Evolutionary conservation across 441 rosid species (phyloP).

Genomic region (Aquilaria agallochum): DNA sequence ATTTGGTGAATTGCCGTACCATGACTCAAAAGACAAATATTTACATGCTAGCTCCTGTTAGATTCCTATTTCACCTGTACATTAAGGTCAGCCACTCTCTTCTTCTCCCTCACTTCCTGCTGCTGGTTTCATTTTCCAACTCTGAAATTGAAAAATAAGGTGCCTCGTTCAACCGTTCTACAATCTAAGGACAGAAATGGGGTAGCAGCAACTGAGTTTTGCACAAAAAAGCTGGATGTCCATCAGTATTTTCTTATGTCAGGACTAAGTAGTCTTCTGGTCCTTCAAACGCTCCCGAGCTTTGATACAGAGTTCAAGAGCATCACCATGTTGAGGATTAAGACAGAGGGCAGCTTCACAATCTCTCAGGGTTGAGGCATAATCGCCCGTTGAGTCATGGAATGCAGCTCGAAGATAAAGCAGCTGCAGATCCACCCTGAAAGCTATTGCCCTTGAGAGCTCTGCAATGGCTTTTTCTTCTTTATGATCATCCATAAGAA

Average conservation of each 20-base stretch:
- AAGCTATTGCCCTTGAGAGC: conserved; percentile 66
- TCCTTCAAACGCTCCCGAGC: conserved; percentile 41
- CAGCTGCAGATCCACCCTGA: conserved; percentile 84
- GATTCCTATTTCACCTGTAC: conserved; percentile 12
- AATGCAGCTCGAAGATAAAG: conserved; percentile 88
- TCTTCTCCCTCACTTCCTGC: conserved; percentile 15
- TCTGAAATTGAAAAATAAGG: conserved; percentile 25
- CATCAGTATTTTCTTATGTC: not conserved
- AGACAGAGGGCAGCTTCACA: conserved; percentile 92
- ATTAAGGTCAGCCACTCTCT: not conserved
- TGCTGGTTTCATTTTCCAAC: conserved; percentile 10
- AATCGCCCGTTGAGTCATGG: conserved; percentile 69
- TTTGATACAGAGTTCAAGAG: conserved; percentile 54
- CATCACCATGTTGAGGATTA: conserved; percentile 53
- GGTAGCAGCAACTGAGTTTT: conserved; percentile 6
- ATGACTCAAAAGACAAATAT: conserved; percentile 20
- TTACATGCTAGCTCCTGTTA: conserved; percentile 40
- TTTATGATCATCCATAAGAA: conserved; percentile 89
- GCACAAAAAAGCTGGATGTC: conserved; percentile 13
- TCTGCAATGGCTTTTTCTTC: conserved; percentile 78
- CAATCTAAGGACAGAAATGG: conserved; percentile 7
- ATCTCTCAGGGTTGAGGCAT: conserved; percentile 52
- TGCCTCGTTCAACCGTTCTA: conserved; percentile 7
- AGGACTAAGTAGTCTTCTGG: conserved; percentile 17
- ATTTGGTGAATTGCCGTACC: not conserved